These are phyloP conservation scores for Lepiota subincarnata DNA, from an alignment of 768 basidiomycete species.

Conservation along the genomic window DNA sequence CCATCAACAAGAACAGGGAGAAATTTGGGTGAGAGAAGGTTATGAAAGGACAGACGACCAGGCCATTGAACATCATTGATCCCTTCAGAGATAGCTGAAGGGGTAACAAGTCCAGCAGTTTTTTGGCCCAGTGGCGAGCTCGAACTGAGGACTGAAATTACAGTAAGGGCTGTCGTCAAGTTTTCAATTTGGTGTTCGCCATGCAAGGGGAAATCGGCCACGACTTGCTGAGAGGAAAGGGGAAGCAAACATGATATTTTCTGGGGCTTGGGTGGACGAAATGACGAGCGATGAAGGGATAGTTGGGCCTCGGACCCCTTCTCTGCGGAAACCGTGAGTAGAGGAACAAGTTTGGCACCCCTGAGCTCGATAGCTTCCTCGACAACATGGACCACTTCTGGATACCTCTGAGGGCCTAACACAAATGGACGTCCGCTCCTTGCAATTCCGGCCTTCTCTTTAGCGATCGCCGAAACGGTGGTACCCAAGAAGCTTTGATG, in stretches of 20 bases:
- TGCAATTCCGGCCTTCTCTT: constrained; percentile 82
- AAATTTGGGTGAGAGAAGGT: constrained; percentile 22
- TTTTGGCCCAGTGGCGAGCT: constrained; percentile 25
- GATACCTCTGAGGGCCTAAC: constrained; percentile 58
- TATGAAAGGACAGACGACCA: constrained; percentile 77
- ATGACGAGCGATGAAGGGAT: constrained; percentile 17
- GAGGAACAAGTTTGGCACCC: constrained; percentile 36
- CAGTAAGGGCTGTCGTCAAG: constrained; percentile 61
- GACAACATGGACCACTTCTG: constrained; percentile 44
- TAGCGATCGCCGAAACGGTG: constrained; percentile 68
- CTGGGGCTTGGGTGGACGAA: constrained; percentile 34
- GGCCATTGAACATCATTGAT: constrained; percentile 66
- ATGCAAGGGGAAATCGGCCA: constrained; percentile 56
- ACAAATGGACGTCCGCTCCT: constrained; percentile 59
- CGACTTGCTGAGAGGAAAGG: constrained; percentile 41
- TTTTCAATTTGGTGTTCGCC: constrained; percentile 88
- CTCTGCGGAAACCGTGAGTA: constrained; percentile 37
- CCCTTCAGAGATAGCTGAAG: constrained; percentile 49
- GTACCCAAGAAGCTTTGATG: constrained; percentile 88
- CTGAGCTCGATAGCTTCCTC: constrained; percentile 41
- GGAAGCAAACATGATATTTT: constrained; percentile 40
- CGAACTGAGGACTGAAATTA: constrained; percentile 54
- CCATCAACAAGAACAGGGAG: constrained; percentile 76
- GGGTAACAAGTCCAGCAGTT: constrained; percentile 37
- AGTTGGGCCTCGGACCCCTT: constrained; percentile 25